Conservation (phyloP, 202 grass and related monocot species). For the Panicum virgatum region DNA sequence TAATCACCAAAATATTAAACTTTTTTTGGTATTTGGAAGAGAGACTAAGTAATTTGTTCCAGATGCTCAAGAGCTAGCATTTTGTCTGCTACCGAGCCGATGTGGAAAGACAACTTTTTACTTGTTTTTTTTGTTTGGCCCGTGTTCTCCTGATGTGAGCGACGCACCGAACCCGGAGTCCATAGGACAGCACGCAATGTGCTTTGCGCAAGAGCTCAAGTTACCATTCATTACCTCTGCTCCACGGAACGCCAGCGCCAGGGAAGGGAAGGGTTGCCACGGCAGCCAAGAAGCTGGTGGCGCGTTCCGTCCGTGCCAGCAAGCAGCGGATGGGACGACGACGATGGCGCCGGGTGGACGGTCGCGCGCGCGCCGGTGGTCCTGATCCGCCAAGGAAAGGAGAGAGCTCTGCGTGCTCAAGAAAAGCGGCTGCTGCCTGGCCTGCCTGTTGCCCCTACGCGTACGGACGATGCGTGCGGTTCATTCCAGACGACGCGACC, state of each 20-base stretch:
- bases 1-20: too few relatives aligned
- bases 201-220: neutral
- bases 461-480: constrained; percentile 27
- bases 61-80: too few relatives aligned
- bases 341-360: too few relatives aligned
- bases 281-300: neutral
- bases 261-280: neutral
- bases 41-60: too few relatives aligned
- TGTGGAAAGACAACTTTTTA: neutral
- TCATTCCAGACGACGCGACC: neutral
- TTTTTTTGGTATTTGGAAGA: too few relatives aligned
- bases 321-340: too few relatives aligned
- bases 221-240: neutral
- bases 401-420: neutral
- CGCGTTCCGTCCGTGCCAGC: neutral
- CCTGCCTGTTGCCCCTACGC: neutral
- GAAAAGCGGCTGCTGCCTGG: too few relatives aligned
- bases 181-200: neutral
- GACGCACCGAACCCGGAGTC: neutral
- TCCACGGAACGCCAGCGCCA: neutral
- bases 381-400: too few relatives aligned
- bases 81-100: neutral
- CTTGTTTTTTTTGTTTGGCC: neutral
- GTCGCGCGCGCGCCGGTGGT: too few relatives aligned
- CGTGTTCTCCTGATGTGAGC: neutral